Percentiles rank a stretch among this genome's conserved stretches.
Conservation (phyloP, 805 yeast species). For the Brettanomyces custersianus region DNA sequence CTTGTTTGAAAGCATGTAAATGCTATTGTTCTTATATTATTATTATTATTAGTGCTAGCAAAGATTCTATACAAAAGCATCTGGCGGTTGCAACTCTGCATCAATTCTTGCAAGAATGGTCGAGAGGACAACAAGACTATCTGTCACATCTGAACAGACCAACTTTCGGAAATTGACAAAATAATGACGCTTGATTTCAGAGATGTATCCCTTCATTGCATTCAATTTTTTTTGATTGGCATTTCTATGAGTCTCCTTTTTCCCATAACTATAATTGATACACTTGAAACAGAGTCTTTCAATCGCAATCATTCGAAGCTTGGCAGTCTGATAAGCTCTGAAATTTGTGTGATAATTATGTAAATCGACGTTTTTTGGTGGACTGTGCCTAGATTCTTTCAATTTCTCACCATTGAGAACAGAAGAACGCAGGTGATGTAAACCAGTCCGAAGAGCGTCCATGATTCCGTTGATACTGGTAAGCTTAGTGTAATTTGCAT, state of each 20-base stretch:
- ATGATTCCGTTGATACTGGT: no score
- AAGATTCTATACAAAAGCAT: no score
- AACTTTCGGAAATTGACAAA: constrained; percentile 9
- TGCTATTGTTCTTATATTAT: no score
- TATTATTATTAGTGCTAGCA: no score
- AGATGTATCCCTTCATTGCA: constrained; percentile 2
- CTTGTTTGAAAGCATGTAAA: constrained; percentile 34
- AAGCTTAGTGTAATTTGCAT: no score
- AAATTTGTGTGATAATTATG: constrained; percentile 1
- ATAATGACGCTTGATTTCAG: constrained; percentile 9
- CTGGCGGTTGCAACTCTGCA: background rate
- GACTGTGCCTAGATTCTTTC: no score
- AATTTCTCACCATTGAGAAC: no score
- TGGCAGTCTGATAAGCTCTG: constrained; percentile 6
- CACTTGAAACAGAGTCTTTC: constrained; percentile 13
- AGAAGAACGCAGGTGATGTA: no score
- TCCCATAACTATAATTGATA: constrained; percentile 3
- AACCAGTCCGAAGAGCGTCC: no score
- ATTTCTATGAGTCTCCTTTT: constrained; percentile 1
- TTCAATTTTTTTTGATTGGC: background rate
- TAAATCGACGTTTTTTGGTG: background rate
- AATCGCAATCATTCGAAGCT: constrained; percentile 12
- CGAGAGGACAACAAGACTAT: constrained; percentile 12
- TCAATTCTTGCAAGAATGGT: constrained; percentile 1
- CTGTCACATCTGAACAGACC: constrained; percentile 16